Evolutionary conservation across 495 filamentous ascomycete species (phyloP).

Genomic region (Penicillium lagena): DNA sequence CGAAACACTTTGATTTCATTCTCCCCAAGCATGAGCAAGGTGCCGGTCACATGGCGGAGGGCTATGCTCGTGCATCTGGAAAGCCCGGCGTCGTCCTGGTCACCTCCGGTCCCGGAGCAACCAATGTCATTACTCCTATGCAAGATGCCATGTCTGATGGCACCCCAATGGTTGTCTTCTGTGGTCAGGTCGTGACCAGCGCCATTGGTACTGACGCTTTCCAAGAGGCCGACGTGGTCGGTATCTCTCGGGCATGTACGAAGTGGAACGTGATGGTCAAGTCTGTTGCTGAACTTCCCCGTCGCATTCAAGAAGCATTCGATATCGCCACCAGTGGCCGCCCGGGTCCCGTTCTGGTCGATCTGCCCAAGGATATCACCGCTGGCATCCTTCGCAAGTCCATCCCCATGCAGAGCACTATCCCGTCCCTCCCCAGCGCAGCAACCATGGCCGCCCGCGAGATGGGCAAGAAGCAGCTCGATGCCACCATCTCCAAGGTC

Average conservation of each 20-base stretch:
- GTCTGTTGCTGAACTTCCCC: slow-evolving; percentile 52
- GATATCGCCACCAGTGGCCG: slow-evolving; percentile 55
- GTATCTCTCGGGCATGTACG: slow-evolving; percentile 55
- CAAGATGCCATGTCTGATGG: slow-evolving; percentile 59
- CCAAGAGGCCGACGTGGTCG: slow-evolving; percentile 59
- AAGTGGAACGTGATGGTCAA: slow-evolving; percentile 64
- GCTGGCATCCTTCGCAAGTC: slow-evolving; percentile 45
- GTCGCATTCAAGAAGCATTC: slow-evolving; percentile 56
- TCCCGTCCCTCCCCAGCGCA: slow-evolving; percentile 52
- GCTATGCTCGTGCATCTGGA: slow-evolving; percentile 56
- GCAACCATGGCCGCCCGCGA: slow-evolving; percentile 50
- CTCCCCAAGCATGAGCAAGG: slow-evolving; percentile 60
- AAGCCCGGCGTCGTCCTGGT: slow-evolving; percentile 59
- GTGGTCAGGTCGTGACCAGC: slow-evolving; percentile 51
- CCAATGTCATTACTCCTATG: slow-evolving; percentile 58
- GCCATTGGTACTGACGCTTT: slow-evolving; percentile 57
- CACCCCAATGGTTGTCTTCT: slow-evolving; percentile 59
- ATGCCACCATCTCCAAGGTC: slow-evolving; percentile 43
- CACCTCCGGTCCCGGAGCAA: slow-evolving; percentile 59
- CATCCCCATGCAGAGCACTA: slow-evolving; percentile 49
- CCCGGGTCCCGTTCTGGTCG: slow-evolving; percentile 58
- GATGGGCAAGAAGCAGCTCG: slow-evolving; percentile 36
- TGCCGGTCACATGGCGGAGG: slow-evolving; percentile 61
- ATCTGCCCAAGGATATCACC: slow-evolving; percentile 55
- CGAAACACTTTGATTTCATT: slow-evolving; percentile 56